Evolutionary conservation across 805 yeast genomes (phyloP), one percentile per base, ranked within the genome.

Genomic region (Candida tibetensis): DNA sequence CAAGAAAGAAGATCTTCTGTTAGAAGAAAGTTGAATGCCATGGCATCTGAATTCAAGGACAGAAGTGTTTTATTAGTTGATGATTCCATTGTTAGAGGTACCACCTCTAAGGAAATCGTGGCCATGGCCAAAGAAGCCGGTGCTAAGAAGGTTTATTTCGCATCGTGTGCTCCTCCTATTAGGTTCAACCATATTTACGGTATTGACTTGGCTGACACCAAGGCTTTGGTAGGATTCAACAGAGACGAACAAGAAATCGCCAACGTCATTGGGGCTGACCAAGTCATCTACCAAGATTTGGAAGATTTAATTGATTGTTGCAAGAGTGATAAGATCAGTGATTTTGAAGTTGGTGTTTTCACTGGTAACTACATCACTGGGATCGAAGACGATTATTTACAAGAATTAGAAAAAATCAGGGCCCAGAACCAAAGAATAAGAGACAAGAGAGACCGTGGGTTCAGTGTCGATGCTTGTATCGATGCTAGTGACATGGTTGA

Each of bases 121-220:
- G 84, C 81, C 49, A 93, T 93, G 99, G 99, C 99, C n/a, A 77
- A 85, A 52, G 99, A 93, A 62, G 96, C 98, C 4, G 99, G 99
- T 41, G 99, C 99, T 31, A 81, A 77, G 44, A 83, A 81, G 52
- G 99, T 93, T n/a, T 91, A 79, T 60, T 84, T 93, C 62, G 99
- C 99, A 0, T 86, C 95, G 17, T 93, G 97, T 57, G 95, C 99
- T 12, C 99, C 99, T 19, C 95, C 97, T n/a, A 93, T 93, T 53
- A 79, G 99, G 63, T 80, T 72, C 66, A 93, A 93, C 67, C 99
- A 93, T 60, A 88, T 93, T 42, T 93, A 93, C 62, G 99, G 99
- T 60, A 93, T 93, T 49, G 99, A 93, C 68, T 76, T 93, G 45
- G 98, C 99, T 19, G 98, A 93, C 57, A 86, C 91, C 34, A 85